phyloP scores from a whole-genome alignment of 2,329 filamentous ascomycete species.

The Alternaria dauci region DNA sequence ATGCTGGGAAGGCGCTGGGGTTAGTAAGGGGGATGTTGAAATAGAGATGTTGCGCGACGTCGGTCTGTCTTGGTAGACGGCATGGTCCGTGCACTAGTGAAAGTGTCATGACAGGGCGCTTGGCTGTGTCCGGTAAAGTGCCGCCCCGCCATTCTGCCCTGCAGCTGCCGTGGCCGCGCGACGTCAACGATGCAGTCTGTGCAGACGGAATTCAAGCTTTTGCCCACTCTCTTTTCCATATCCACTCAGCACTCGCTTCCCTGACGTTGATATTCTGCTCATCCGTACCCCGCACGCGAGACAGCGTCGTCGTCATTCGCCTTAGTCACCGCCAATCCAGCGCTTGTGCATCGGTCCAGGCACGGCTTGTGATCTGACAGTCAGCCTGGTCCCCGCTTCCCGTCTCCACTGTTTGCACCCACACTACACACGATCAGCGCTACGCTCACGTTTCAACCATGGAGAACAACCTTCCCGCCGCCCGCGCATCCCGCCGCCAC shows the following conservation, averaged over 20 bases:
- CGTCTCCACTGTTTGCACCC: conserved; percentile 8
- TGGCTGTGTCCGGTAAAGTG: background rate
- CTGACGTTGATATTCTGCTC: background rate
- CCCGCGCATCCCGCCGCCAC: conserved; percentile 53
- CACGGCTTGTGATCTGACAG: background rate
- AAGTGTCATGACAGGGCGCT: background rate
- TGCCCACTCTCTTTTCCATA: background rate
- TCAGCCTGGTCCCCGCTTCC: conserved; percentile 3
- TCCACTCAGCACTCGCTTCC: background rate
- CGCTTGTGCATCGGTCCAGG: background rate
- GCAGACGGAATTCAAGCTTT: conserved; percentile 1
- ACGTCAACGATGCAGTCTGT: conserved; percentile 3
- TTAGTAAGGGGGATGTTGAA: too few species aligned
- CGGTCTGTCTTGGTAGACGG: too few species aligned
- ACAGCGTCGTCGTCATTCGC: conserved; percentile 2
- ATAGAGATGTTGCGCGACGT: too few species aligned
- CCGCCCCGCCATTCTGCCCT: conserved; percentile 3
- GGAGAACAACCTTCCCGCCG: conserved; percentile 53
- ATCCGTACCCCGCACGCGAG: background rate
- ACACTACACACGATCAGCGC: background rate
- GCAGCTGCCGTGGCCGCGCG: background rate
- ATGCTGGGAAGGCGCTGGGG: too few species aligned
- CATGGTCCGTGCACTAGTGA: background rate
- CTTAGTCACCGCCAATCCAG: background rate
- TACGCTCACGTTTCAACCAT: conserved; percentile 25